Evolutionary conservation across 164 flowering plant genomes (phyloP), one percentile per base, ranked within the genome.

Genomic region (Stephania japonica): DNA sequence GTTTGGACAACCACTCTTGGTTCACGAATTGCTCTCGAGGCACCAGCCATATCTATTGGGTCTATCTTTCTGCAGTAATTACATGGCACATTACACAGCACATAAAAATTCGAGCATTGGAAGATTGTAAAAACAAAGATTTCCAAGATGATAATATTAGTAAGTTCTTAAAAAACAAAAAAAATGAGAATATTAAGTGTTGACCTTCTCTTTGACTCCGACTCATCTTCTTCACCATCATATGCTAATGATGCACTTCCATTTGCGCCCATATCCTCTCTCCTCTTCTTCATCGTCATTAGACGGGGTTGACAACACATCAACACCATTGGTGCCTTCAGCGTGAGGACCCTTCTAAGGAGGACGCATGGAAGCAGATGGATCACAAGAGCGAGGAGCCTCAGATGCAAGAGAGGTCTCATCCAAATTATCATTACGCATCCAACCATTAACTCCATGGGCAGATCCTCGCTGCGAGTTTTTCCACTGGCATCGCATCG

Each of bases 1-100:
- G 97, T 93, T 80, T 93, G 98, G 70, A 93, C 98, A 67, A 93
- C 98, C 49, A 93, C 98, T 81, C 98, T 84, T 14, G 98, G 98
- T 80, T 93, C 98, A 53, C 97, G 94, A 44, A 90, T 88, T 7
- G 96, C 89, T 84, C 98, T 85, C 26, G 89, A 78, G 44, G 91
- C 91, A 66, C 90, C 97, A 78, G 85, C 81, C 81, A 90, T 84
- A 67, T 93, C 97, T 25, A 85, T 66, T 32, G 90, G 82, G 72
- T 93, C 98, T 23, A 89, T 70, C 87, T 88, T 93, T 87, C 98
- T 93, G 38, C 38, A 4, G 85, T 24, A 65, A 65, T 65, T 47
- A 24, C 0, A 8, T 8, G 23, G 19, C 32, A 69, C 59, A 27
- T n/a, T n/a, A n/a, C n/a, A n/a, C n/a, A n/a, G n/a, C n/a, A n/a